These are phyloP conservation scores for Aureobasidium pullulans DNA, from an alignment of 2,329 filamentous ascomycete genomes.

Conservation along the genomic window DNA sequence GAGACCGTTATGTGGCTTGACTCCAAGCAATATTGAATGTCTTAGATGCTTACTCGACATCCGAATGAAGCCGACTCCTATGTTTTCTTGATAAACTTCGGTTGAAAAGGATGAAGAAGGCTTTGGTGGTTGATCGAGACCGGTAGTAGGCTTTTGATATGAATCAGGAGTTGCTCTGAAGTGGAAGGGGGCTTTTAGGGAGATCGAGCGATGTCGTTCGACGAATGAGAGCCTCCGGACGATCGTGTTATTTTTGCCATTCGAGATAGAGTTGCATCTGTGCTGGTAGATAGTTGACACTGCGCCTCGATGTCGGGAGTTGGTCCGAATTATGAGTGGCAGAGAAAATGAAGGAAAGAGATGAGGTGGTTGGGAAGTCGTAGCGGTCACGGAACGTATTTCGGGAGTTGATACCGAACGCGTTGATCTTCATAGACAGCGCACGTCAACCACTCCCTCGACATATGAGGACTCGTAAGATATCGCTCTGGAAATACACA, in stretches of 20 bases:
- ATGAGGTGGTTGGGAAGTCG: not conserved
- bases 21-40: conserved; percentile 3
- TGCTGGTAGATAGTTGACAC: not conserved
- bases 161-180: not conserved
- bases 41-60: conserved; percentile 10
- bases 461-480: too few relatives aligned
- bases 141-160: not conserved
- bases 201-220: not conserved
- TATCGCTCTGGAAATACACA: too few relatives aligned
- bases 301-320: not conserved
- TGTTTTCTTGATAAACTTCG: not conserved
- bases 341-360: not conserved
- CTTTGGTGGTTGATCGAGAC: not conserved
- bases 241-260: not conserved
- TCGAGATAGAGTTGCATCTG: not conserved
- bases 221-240: not conserved
- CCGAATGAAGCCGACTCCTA: not conserved
- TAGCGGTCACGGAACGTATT: not conserved
- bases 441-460: too few relatives aligned
- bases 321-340: not conserved
- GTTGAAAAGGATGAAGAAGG: not conserved
- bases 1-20: conserved; percentile 11
- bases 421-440: too few relatives aligned
- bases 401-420: too few relatives aligned
- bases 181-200: not conserved